Conservation (phyloP, 1,284 basidiomycete species). For the Pterula multifida region DNA sequence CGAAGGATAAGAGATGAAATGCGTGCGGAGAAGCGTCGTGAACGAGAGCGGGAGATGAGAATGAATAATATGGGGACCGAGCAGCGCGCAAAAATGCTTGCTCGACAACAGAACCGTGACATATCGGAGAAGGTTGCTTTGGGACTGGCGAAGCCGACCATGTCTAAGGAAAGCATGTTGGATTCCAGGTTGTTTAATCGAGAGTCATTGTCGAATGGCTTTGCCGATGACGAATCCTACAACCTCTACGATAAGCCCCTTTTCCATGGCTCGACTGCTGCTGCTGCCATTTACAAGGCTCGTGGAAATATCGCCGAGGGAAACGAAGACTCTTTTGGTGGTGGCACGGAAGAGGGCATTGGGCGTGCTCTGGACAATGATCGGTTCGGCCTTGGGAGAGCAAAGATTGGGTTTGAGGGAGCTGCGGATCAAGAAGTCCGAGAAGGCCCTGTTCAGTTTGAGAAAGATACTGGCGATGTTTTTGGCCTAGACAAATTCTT, state of each 20-base stretch:
- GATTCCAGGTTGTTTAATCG: slow-evolving; percentile 97
- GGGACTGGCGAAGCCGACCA: slow-evolving; percentile 91
- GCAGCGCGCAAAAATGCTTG: slow-evolving; percentile 89
- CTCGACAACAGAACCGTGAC: slow-evolving; percentile 93
- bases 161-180: slow-evolving; percentile 92
- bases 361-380: slow-evolving; percentile 85
- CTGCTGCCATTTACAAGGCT: slow-evolving; percentile 96
- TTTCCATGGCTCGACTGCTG: slow-evolving; percentile 92
- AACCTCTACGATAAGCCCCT: slow-evolving; percentile 91
- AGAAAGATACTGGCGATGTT: slow-evolving; percentile 95
- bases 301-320: slow-evolving; percentile 74
- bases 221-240: slow-evolving; percentile 90
- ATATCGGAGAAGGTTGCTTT: slow-evolving; percentile 99
- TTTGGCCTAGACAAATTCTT: slow-evolving; percentile 97
- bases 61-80: slow-evolving; percentile 99
- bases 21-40: slow-evolving; percentile 83
- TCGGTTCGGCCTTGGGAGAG: slow-evolving; percentile 85
- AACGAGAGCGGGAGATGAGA: slow-evolving; percentile 93
- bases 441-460: slow-evolving; percentile 97
- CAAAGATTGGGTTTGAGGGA: slow-evolving; percentile 82
- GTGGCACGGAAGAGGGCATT: slow-evolving; percentile 91
- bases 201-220: slow-evolving; percentile 71
- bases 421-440: slow-evolving; percentile 71
- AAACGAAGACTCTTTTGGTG: slow-evolving; percentile 84
- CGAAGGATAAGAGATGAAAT: slow-evolving; percentile 82